A percentile compares a stretch with the other conserved stretches of the same genome.
phyloP scores from a whole-genome alignment of 139 green algal species.

The Mesotaenium endlicherianum region DNA sequence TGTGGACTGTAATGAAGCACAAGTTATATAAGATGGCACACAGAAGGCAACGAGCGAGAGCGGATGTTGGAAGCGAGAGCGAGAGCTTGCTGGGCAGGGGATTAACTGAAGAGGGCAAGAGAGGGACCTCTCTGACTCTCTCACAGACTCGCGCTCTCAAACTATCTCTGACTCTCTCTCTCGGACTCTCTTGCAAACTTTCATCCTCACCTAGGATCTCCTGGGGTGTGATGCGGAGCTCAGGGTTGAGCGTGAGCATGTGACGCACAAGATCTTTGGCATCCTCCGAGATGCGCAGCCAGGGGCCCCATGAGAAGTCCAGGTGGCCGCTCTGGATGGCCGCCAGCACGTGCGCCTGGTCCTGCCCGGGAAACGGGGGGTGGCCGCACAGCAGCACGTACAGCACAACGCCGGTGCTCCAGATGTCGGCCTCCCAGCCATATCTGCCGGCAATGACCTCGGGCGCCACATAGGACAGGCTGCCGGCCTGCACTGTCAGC shows the following conservation, averaged over 20 bases:
- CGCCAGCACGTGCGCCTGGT: conserved; percentile 78
- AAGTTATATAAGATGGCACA: too few species aligned
- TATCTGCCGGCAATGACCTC: conserved; percentile 78
- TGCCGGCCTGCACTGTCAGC: conserved; percentile 65
- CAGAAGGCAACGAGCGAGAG: too few species aligned
- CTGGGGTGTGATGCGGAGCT: not conserved
- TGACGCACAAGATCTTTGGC: conserved; percentile 56
- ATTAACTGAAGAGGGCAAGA: too few species aligned
- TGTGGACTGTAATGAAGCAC: too few species aligned
- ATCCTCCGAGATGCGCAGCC: conserved; percentile 66
- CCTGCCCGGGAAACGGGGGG: conserved; percentile 87
- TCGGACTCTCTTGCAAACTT: too few species aligned
- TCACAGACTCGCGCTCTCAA: too few species aligned
- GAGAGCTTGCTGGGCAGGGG: too few species aligned
- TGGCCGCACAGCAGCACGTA: conserved; percentile 92
- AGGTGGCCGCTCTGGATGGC: conserved; percentile 63
- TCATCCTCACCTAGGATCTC: conserved; percentile 8
- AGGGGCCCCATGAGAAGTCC: conserved; percentile 66
- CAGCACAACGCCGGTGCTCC: conserved; percentile 87
- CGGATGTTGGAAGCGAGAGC: too few species aligned
- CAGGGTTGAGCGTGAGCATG: conserved; percentile 49
- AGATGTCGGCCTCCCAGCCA: conserved; percentile 83
- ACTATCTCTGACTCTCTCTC: too few species aligned
- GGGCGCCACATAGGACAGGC: conserved; percentile 90
- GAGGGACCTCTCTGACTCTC: too few species aligned